Evolutionary conservation across 495 filamentous ascomycete species (phyloP).

Genomic region (Bacidia rubella): DNA sequence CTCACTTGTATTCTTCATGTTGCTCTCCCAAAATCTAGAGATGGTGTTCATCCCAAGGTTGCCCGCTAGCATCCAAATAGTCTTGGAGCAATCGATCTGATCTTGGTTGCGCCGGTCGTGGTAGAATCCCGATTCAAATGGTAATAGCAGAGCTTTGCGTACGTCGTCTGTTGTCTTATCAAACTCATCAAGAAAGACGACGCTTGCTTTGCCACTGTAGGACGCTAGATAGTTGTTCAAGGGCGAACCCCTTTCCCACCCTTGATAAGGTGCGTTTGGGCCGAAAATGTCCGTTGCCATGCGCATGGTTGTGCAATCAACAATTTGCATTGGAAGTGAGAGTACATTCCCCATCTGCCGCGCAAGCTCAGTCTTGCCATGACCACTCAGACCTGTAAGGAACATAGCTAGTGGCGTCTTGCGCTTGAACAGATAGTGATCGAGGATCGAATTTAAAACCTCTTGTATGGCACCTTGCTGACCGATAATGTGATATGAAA

Average conservation of each 20-base stretch:
- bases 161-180: constrained; percentile 38
- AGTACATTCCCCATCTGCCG: constrained; percentile 26
- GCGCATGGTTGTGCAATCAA: constrained; percentile 32
- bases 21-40: constrained; percentile 3
- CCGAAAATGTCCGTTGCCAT: constrained; percentile 36
- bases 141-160: constrained; percentile 29
- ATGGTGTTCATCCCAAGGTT: constrained; percentile 20
- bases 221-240: constrained; percentile 41
- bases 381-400: constrained; percentile 37
- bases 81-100: constrained; percentile 36
- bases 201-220: constrained; percentile 26
- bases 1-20: constrained; percentile 1
- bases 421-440: constrained; percentile 13
- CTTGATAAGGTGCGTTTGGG: constrained; percentile 22
- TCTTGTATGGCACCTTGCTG: constrained; percentile 27
- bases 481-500: constrained; percentile 34
- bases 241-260: constrained; percentile 26
- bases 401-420: constrained; percentile 26
- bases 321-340: constrained; percentile 24
- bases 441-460: constrained; percentile 24
- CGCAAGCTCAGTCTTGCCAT: constrained; percentile 41
- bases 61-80: constrained; percentile 43
- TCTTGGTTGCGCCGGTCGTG: constrained; percentile 30
- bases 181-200: constrained; percentile 47
- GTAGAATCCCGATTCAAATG: constrained; percentile 34